Evolutionary conservation across 225 moss, liverwort and hornwort species (phyloP), one percentile per base, ranked within the genome.

Genomic region (Pseudoscleropodium purum): DNA sequence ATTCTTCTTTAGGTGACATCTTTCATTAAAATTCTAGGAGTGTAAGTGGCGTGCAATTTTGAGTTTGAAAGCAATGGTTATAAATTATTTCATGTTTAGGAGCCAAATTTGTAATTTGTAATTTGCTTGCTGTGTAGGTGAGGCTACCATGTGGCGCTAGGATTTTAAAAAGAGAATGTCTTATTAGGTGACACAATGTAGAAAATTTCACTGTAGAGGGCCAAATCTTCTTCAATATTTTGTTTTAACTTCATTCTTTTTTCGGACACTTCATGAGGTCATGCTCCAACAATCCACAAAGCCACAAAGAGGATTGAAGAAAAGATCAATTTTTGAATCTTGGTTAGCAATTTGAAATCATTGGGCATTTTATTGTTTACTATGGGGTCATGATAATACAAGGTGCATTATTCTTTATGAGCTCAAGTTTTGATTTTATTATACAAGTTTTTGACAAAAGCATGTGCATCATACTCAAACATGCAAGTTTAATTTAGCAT

Each of bases 201-300:
- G 80, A 80, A 41, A 30, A 31, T 9, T 81, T 41, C 20, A 61
- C 5, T 43, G 6, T 41, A 4, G 31, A 81, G 9, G 27, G 12
- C 14, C 43, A 43, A 43, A 43, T 61, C 61, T 41, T 81, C 30
- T 26, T 56, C 16, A 26, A 56, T 57, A 4, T 62, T 43, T 62
- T 13, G 5, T 39, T 59, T 29, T 62, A 9, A 43, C 2, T 61
- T 62, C 30, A 30, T 61, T 81, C 18, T 61, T 37, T 60, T 81
- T 20, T 11, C 0, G 0, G 10, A 1, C 21, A 45, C 21, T 43
- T 62, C 8, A 43, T 0, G 1, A 43, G 31, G 43, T 62, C 23
- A 33, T 62, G 82, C 81, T 62, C 4, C 43, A 43, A 23, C 15
- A 62, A 20, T 43, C 21, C 6, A 29, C 30, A 29, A 41, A 30